phyloP scores from a whole-genome alignment of 2,329 filamentous ascomycete genomes.

The Metarhizium album region DNA sequence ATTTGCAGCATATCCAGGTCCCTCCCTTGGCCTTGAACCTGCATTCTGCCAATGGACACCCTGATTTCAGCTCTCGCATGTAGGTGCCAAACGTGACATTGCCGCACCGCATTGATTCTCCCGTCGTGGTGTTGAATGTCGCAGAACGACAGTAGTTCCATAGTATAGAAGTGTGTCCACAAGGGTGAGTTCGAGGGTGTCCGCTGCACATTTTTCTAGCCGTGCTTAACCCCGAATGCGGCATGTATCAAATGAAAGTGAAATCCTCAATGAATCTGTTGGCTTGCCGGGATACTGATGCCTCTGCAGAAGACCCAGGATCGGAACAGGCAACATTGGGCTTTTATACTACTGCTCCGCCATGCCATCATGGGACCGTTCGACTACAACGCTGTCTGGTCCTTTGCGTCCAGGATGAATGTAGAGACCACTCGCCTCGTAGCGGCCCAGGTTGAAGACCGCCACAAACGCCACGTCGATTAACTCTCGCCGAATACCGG shows the following conservation, averaged over 20 bases:
- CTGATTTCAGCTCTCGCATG: constrained; percentile 28
- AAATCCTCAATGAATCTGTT: too few relatives aligned
- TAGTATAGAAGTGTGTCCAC: constrained; percentile 8
- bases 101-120: constrained; percentile 37
- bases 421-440: too few relatives aligned
- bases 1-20: constrained; percentile 44
- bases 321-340: too few relatives aligned
- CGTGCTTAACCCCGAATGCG: background rate
- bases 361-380: too few relatives aligned
- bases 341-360: too few relatives aligned
- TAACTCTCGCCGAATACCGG: too few relatives aligned
- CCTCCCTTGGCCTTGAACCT: constrained; percentile 38
- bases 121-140: constrained; percentile 35
- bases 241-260: background rate
- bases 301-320: too few relatives aligned
- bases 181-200: constrained; percentile 6
- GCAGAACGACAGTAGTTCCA: constrained; percentile 20
- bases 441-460: too few relatives aligned
- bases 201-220: constrained; percentile 6
- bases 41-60: constrained; percentile 41
- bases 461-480: too few relatives aligned
- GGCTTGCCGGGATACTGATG: too few relatives aligned
- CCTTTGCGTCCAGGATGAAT: too few relatives aligned
- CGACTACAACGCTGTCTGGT: too few relatives aligned
- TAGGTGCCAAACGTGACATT: constrained; percentile 36